Conservation (phyloP, 148 eudicot species). For the Vaccinium darrowii region DNA sequence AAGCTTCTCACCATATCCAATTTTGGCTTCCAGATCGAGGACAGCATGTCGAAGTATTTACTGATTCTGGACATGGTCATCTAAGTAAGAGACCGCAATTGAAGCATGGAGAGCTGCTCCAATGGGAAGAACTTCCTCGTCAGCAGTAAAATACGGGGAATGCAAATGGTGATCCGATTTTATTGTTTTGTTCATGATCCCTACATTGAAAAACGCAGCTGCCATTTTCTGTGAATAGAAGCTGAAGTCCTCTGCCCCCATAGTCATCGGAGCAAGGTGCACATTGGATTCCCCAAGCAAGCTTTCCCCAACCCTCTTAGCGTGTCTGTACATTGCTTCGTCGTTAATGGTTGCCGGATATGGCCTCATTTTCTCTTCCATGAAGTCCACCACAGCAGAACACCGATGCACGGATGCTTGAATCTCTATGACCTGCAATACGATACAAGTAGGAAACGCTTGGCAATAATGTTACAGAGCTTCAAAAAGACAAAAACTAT, state of each 20-base stretch:
- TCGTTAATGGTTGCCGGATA: conserved; percentile 40
- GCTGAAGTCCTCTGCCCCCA: conserved; percentile 50
- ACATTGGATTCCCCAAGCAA: conserved; percentile 42
- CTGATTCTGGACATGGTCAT: background rate
- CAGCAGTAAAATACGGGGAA: conserved; percentile 33
- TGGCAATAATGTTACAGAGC: background rate
- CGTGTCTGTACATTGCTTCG: conserved; percentile 28
- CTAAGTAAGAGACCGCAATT: conserved; percentile 35
- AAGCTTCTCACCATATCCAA: background rate
- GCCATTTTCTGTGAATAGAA: conserved; percentile 38
- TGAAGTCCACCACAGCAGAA: conserved; percentile 35
- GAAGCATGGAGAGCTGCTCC: conserved; percentile 55
- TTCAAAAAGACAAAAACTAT: background rate
- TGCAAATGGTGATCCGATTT: conserved; percentile 25
- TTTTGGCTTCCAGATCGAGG: background rate
- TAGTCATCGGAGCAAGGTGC: conserved; percentile 7
- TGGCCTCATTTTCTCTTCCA: conserved; percentile 34
- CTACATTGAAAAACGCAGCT: conserved; percentile 27
- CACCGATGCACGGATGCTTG: conserved; percentile 44
- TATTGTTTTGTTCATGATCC: conserved; percentile 25
- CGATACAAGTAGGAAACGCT: background rate
- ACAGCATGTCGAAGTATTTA: background rate
- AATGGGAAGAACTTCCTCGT: conserved; percentile 42
- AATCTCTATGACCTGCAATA: conserved; percentile 31
- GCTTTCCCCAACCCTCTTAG: conserved; percentile 17